Percentiles rank a stretch among this genome's conserved stretches.
Evolutionary conservation across 2,329 filamentous ascomycete species (phyloP).

Genomic region (Huntiella savannae): DNA sequence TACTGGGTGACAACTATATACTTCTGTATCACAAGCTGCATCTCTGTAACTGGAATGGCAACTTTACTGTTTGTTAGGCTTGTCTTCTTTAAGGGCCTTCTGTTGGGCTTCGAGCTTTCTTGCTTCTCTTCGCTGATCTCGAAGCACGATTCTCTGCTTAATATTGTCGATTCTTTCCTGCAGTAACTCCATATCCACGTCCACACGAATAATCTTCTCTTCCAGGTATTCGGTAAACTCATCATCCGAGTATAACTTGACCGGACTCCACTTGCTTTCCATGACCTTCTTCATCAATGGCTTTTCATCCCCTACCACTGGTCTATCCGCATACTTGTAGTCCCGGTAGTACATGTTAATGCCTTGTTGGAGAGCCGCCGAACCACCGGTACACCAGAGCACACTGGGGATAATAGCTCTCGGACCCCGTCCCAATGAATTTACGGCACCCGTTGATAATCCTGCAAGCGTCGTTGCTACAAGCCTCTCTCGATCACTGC

Average conservation of each 20-base stretch:
- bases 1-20: too few species aligned
- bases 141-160: constrained; percentile 10
- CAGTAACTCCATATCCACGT: constrained; percentile 59
- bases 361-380: constrained; percentile 22
- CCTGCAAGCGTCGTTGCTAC: constrained; percentile 54
- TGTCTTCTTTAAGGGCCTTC: background rate
- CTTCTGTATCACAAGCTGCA: too few species aligned
- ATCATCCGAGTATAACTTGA: constrained; percentile 49
- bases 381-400: constrained; percentile 27
- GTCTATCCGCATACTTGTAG: constrained; percentile 17
- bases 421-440: constrained; percentile 35
- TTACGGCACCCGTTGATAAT: constrained; percentile 45
- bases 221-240: constrained; percentile 53
- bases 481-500: constrained; percentile 39
- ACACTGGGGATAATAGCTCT: constrained; percentile 33
- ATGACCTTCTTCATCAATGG: constrained; percentile 18
- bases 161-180: constrained; percentile 49
- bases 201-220: constrained; percentile 51
- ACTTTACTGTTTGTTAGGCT: background rate
- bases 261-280: constrained; percentile 50
- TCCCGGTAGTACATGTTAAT: constrained; percentile 19
- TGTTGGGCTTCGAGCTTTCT: background rate
- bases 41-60: too few species aligned
- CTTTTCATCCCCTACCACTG: constrained; percentile 12
- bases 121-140: background rate